Conservation (phyloP, 164 flowering plant species). For the Echeveria elegans region DNA sequence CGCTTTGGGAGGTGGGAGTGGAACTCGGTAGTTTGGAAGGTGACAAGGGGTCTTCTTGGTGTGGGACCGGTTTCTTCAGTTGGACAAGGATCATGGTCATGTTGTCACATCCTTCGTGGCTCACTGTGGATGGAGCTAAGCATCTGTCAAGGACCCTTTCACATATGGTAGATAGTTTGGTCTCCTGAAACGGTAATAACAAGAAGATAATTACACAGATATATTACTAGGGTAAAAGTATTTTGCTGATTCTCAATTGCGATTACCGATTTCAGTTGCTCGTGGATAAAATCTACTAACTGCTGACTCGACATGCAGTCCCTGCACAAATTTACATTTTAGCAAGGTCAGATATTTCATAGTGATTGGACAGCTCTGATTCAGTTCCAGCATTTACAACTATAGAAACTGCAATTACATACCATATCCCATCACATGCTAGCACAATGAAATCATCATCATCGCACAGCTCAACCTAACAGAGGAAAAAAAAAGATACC, state of each 20-base stretch:
- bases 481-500: background rate
- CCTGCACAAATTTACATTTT: constrained; percentile 40
- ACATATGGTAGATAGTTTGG: constrained; percentile 72
- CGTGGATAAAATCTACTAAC: constrained; percentile 79
- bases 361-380: background rate
- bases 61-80: constrained; percentile 56
- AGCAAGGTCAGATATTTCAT: background rate
- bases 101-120: constrained; percentile 97
- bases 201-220: background rate
- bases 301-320: constrained; percentile 99
- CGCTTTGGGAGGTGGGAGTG: constrained; percentile 10
- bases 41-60: constrained; percentile 29
- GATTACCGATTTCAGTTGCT: constrained; percentile 64
- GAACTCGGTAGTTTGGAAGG: constrained; percentile 19
- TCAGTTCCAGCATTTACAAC: background rate
- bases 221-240: background rate
- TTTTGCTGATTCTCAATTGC: background rate
- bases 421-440: constrained; percentile 99
- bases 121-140: constrained; percentile 84
- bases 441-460: constrained; percentile 93
- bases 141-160: constrained; percentile 83
- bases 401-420: constrained; percentile 9
- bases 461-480: constrained; percentile 83
- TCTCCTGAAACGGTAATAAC: constrained; percentile 54
- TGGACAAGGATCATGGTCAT: constrained; percentile 98